Evolutionary conservation across 2,329 filamentous ascomycete species (phyloP), one percentile per base, ranked within the genome.

Genomic region (Sclerotinia borealis): DNA sequence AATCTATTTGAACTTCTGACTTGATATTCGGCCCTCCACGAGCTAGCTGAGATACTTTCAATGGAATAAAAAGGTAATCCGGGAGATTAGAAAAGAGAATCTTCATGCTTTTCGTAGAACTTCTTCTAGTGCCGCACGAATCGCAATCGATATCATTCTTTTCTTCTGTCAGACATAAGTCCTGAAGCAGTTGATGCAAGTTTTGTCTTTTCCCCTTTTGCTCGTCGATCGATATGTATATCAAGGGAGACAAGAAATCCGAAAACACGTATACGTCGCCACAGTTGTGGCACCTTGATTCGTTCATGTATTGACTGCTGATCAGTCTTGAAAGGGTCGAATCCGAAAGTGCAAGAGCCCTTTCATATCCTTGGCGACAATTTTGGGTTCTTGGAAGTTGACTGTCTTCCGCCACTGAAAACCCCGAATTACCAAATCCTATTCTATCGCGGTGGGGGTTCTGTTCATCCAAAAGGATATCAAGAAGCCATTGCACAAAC

Each of bases 401-500:
- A 45, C 13, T 17, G 34, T 45, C 31, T 22, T 45, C 41, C 6
- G 5, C 9, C 13, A 3, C 1, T 13, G 19, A 17, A 15, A 15
- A 51, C 31, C 9, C 19, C 29, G 47, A 49, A 49, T 31, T 9
- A 19, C 25, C 27, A 11, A 29, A 7, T 13, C 25, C 36, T 29
- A 25, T 13, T 9, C 5, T 31, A 25, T 59, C 37, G 15, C 55
- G 54, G 36, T 27, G 37, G 1, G 60, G 37, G n/a, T 63, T 63
- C 27, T 59, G 36, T 52, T 63, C 45, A 19, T 63, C 37, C 19
- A 45, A 27, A n/a, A 63, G 10, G 11, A 36, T 37, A 2, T 37
- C n/a, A 10, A 47, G 37, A 31, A 63, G 61, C 47, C 47, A 63
- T 17, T 9, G 1, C 15, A 63, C 31, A 59, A 63, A 63, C 22